Evolutionary conservation across 1,284 basidiomycete species (phyloP).

Genomic region (Xerocomus amazonicus): DNA sequence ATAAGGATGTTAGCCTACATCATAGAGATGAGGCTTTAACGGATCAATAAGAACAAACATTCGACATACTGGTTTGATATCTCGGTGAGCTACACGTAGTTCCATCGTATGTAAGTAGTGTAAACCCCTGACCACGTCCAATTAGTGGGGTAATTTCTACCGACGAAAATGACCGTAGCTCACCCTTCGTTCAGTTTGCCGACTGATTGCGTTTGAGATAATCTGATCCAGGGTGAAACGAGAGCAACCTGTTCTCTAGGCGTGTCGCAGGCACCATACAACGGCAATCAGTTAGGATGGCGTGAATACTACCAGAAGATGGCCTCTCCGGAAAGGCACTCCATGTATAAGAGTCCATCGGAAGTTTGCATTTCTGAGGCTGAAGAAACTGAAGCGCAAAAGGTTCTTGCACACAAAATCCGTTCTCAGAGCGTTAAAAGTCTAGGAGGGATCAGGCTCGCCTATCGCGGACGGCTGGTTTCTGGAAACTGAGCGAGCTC

Average conservation of each 20-base stretch:
- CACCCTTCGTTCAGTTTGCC: constrained; percentile 18
- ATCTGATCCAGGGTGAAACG: constrained; percentile 30
- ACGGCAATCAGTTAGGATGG: constrained; percentile 29
- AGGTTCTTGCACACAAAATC: constrained; percentile 71
- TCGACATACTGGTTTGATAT: constrained; percentile 27
- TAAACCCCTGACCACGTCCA: constrained; percentile 25
- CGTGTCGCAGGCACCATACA: constrained; percentile 20
- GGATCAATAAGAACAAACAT: not conserved
- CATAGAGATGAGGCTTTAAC: not conserved
- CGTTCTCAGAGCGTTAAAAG: constrained; percentile 78
- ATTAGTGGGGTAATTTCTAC: constrained; percentile 10
- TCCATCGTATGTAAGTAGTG: constrained; percentile 26
- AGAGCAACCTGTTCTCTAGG: constrained; percentile 4
- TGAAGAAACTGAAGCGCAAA: constrained; percentile 49
- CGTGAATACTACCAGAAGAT: constrained; percentile 26
- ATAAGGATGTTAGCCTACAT: constrained; percentile 29
- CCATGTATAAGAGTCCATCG: not conserved
- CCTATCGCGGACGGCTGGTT: constrained; percentile 82
- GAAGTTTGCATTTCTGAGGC: not conserved
- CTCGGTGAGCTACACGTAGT: constrained; percentile 26
- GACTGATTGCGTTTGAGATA: constrained; percentile 19
- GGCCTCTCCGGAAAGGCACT: constrained; percentile 24
- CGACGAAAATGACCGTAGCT: not conserved
- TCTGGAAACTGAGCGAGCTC: constrained; percentile 87
- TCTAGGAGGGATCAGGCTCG: constrained; percentile 82